Conservation (phyloP, 352 stramenopile species). For the Hyaloperonospora brassicae region DNA sequence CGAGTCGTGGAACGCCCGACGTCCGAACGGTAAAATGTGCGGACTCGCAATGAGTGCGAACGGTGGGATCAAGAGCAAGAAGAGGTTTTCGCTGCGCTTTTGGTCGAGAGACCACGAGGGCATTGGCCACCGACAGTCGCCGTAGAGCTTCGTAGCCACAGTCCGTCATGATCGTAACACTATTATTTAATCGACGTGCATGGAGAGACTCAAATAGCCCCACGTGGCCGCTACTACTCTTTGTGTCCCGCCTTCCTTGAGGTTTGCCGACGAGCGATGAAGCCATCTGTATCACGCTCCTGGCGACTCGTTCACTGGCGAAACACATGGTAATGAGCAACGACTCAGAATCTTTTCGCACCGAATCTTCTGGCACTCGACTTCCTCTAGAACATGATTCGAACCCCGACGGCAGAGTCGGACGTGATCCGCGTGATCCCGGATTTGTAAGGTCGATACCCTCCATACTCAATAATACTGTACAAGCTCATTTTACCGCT, state of each 20-base stretch:
- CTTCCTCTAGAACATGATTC: too few relatives aligned
- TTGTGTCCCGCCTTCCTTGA: background rate
- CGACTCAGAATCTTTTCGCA: background rate
- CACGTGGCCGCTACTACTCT: background rate
- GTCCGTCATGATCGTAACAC: constrained; percentile 21
- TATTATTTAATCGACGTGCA: constrained; percentile 28
- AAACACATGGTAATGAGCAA: background rate
- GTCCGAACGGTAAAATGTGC: constrained; percentile 41
- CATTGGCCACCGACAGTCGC: constrained; percentile 14
- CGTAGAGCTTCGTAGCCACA: constrained; percentile 4
- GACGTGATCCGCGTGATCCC: too few relatives aligned
- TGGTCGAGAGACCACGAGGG: constrained; percentile 30
- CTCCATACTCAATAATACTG: too few relatives aligned
- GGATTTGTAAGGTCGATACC: too few relatives aligned
- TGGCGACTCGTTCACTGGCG: too few relatives aligned
- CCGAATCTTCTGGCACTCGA: background rate
- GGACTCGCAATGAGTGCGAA: constrained; percentile 50
- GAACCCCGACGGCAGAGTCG: too few relatives aligned
- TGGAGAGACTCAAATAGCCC: background rate
- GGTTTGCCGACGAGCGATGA: too few relatives aligned
- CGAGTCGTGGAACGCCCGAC: constrained; percentile 29
- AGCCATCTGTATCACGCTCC: too few relatives aligned
- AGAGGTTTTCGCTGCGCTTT: constrained; percentile 66
- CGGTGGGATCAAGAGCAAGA: constrained; percentile 48
- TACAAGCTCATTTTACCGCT: too few relatives aligned